Percentiles rank a stretch among this genome's conserved stretches.
These are phyloP conservation scores for Paraphoma sp. DNA, from an alignment of 2,329 filamentous ascomycete species.

Conservation along the genomic window DNA sequence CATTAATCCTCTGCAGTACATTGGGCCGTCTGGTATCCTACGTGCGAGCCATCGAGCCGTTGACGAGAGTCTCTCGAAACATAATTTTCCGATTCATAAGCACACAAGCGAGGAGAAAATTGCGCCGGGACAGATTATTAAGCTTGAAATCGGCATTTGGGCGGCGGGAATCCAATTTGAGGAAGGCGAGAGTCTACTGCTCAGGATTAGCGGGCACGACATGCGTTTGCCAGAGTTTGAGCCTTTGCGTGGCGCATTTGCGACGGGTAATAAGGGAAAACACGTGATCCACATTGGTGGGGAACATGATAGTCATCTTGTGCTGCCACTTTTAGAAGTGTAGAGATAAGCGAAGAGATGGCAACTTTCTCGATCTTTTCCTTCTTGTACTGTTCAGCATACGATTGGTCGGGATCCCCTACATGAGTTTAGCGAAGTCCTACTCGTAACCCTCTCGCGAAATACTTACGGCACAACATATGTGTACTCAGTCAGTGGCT, in stretches of 20 bases:
- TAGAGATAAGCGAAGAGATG: too few relatives aligned
- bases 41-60: constrained; percentile 18
- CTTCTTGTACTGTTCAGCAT: background rate
- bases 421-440: background rate
- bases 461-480: background rate
- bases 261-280: background rate
- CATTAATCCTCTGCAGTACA: constrained; percentile 3
- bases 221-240: background rate
- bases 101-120: constrained; percentile 52
- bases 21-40: constrained; percentile 18
- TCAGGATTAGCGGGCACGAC: background rate
- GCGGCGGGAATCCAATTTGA: constrained; percentile 54
- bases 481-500: background rate
- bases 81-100: constrained; percentile 41
- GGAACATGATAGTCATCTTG: background rate
- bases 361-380: too few relatives aligned
- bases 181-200: constrained; percentile 14
- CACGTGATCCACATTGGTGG: background rate
- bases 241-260: background rate
- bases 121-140: constrained; percentile 28
- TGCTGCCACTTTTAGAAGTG: background rate
- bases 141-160: constrained; percentile 29
- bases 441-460: background rate
- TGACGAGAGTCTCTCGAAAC: constrained; percentile 16
- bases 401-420: background rate